These are phyloP conservation scores for Vigna trinervia DNA, from an alignment of 306 rosid species.

Conservation along the genomic window DNA sequence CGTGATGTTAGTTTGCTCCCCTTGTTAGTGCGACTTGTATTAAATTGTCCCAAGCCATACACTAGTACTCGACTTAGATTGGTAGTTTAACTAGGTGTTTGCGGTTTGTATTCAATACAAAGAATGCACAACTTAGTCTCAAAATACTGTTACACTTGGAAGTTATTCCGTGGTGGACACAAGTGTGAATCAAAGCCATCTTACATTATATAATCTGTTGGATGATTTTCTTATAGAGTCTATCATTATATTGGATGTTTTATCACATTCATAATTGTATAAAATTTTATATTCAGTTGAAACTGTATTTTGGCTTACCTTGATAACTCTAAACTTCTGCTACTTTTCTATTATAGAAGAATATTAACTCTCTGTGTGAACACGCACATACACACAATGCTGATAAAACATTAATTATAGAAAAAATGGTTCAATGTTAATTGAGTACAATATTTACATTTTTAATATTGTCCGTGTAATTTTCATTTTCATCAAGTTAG, in stretches of 20 bases:
- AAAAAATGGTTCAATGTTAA: conserved; percentile 12
- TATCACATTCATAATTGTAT: not conserved
- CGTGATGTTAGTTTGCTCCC: not conserved
- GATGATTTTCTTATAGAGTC: not conserved
- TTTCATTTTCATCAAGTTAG: conserved; percentile 27
- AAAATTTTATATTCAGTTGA: conserved; percentile 7
- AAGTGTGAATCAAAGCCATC: not conserved
- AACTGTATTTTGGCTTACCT: not conserved
- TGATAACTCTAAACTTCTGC: not conserved
- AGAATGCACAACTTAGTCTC: not conserved
- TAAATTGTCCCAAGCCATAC: not conserved
- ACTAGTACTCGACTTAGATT: not conserved
- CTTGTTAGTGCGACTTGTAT: not conserved
- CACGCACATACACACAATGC: not conserved
- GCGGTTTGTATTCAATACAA: not conserved
- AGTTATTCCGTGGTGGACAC: not conserved
- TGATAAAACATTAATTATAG: conserved; percentile 6
- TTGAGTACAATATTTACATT: not conserved
- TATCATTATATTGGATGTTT: conserved; percentile 11
- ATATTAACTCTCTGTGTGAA: not conserved
- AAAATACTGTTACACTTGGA: not conserved
- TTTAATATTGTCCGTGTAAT: conserved; percentile 1
- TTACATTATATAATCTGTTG: not conserved
- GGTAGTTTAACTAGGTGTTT: not conserved
- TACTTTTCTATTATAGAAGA: not conserved